Conservation (phyloP, 2,329 filamentous ascomycete species). For the Colletotrichum sp. region DNA sequence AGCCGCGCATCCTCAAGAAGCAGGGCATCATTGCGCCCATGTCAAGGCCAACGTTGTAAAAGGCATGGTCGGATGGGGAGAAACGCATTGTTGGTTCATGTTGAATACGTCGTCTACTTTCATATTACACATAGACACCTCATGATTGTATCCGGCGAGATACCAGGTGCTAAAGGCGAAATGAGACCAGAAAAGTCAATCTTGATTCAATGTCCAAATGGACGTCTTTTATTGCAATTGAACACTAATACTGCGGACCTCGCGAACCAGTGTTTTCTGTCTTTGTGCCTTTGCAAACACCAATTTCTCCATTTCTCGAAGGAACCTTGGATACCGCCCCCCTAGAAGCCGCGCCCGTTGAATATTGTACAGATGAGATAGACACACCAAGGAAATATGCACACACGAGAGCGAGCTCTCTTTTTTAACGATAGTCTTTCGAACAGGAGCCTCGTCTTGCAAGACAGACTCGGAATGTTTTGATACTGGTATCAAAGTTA, state of each 20-base stretch:
- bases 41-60: constrained; percentile 68
- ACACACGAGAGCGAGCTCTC: not conserved
- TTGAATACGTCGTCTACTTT: not conserved
- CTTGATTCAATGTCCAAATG: not conserved
- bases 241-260: not conserved
- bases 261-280: not conserved
- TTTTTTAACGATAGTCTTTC: not conserved
- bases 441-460: not conserved
- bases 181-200: not conserved
- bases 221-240: not conserved
- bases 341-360: not conserved
- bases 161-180: not conserved
- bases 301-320: constrained; percentile 7
- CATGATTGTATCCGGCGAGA: not conserved
- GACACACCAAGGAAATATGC: constrained; percentile 14
- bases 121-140: not conserved
- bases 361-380: constrained; percentile 16
- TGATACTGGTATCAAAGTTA: not conserved
- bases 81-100: not conserved
- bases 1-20: constrained; percentile 89
- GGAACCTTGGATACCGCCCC: not conserved
- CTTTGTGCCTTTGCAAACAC: not conserved
- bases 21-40: constrained; percentile 89
- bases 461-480: not conserved
- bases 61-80: not conserved